Evolutionary conservation across 1,284 basidiomycete genomes (phyloP).

Genomic region (Irpex lacteus): DNA sequence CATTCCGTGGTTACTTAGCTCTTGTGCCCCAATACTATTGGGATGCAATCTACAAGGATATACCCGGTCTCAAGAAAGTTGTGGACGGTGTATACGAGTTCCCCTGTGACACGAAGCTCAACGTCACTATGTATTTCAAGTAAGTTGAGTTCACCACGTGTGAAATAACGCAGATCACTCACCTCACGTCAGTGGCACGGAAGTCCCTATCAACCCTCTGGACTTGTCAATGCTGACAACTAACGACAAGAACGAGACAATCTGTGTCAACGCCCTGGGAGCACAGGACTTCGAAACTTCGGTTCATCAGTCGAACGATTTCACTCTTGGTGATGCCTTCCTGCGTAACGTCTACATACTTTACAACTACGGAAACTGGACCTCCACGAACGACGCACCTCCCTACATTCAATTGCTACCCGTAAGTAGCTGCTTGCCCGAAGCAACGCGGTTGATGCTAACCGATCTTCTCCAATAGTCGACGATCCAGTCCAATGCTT

Average conservation of each 20-base stretch:
- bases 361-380: slow-evolving; percentile 20
- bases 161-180: neutral
- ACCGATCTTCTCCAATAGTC: neutral
- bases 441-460: neutral
- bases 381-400: slow-evolving; percentile 1
- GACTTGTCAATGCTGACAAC: slow-evolving; percentile 14
- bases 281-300: slow-evolving; percentile 6
- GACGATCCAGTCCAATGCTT: slow-evolving; percentile 4
- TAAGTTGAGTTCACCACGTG: slow-evolving; percentile 2
- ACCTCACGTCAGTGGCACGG: neutral
- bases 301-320: neutral
- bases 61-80: slow-evolving; percentile 16
- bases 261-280: slow-evolving; percentile 10
- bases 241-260: slow-evolving; percentile 5
- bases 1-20: neutral
- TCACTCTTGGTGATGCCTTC: slow-evolving; percentile 20
- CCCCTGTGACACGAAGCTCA: slow-evolving; percentile 19
- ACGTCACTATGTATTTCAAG: slow-evolving; percentile 19
- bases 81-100: slow-evolving; percentile 11
- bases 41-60: slow-evolving; percentile 19
- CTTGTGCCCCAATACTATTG: slow-evolving; percentile 14
- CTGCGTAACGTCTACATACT: slow-evolving; percentile 20
- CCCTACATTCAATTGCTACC: slow-evolving; percentile 20
- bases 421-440: slow-evolving; percentile 11
- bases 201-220: slow-evolving; percentile 19